Evolutionary conservation across 2,329 filamentous ascomycete species (phyloP), one percentile per base, ranked within the genome.

Genomic region (Venturia aucupariae): DNA sequence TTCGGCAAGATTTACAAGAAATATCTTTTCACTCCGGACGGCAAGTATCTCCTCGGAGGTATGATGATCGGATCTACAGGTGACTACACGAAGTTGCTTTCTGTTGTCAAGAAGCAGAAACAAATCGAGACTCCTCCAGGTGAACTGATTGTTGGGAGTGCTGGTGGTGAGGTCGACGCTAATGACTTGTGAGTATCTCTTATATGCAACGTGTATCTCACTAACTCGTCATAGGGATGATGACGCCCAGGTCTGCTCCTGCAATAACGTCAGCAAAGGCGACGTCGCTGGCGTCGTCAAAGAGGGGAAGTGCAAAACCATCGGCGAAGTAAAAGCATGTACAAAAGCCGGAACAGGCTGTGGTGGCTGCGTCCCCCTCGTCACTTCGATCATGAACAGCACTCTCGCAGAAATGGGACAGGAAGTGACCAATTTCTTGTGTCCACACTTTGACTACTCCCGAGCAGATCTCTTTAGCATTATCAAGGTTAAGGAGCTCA

Each of bases 31-130:
- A 95, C 92, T 0, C 79, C 86, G 71, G 92, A 96, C 72, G 92
- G 92, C 30, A 95, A 94, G 73, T 93, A 92, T 70, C 79, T 96
- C 1, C 83, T 96, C 0, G 92, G 92, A 19, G 92, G 92, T 3
- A 96, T 96, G 90, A 96, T 96, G 90, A 94, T 96, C 66, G 92
- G 92, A 46, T 91, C 96, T 71, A 94, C 90, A 0, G 88, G 84
- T 67, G 92, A 96, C 76, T 96, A 95, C 71, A 84, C 95, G 76
- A 96, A 93, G 74, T 78, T 96, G 24, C 90, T 94, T 0, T 88
- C 90, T 1, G 86, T 96, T 81, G 90, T 94, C 64, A 95, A 92
- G 78, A 87, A 84, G 68, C 88, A 90, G 72, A 94, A 92, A 73
- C 80, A 82, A 67, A 81, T 96, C 0, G 90, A 95, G 19, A 79